phyloP scores from a whole-genome alignment of 2,329 filamentous ascomycete species.

The Pyricularia grisea region DNA sequence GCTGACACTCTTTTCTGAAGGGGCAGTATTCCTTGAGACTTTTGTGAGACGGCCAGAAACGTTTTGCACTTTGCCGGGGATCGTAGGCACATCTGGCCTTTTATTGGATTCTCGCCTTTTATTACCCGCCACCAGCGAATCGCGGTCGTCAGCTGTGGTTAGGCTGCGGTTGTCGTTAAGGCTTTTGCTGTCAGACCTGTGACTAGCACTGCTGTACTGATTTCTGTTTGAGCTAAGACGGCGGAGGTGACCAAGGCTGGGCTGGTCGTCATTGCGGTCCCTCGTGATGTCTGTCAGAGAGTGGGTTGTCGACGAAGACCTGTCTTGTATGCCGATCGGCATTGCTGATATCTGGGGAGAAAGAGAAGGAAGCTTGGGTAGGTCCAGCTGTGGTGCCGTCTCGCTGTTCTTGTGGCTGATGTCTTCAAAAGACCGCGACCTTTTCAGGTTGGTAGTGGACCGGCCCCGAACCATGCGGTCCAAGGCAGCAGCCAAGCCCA shows the following conservation, averaged over 20 bases:
- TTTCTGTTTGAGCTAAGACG: constrained; percentile 4
- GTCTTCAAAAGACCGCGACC: constrained; percentile 19
- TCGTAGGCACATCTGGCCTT: background rate
- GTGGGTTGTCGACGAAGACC: constrained; percentile 6
- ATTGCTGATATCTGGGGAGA: constrained; percentile 12
- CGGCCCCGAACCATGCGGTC: constrained; percentile 34
- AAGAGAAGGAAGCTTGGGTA: constrained; percentile 8
- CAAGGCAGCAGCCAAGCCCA: constrained; percentile 55
- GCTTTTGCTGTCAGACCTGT: background rate
- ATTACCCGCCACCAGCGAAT: background rate
- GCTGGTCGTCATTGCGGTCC: constrained; percentile 7
- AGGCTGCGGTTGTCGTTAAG: background rate
- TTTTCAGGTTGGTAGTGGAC: constrained; percentile 15
- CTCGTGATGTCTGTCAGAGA: constrained; percentile 5
- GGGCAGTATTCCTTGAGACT: constrained; percentile 14
- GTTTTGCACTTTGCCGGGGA: background rate
- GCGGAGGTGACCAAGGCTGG: constrained; percentile 8
- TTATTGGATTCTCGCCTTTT: background rate
- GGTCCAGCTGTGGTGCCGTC: constrained; percentile 5
- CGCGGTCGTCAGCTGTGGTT: background rate
- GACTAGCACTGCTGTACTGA: background rate
- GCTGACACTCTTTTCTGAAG: constrained; percentile 1
- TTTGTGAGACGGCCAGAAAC: constrained; percentile 13
- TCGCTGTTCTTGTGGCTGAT: background rate
- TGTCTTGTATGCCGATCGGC: constrained; percentile 9